Percentiles rank a stretch among this genome's conserved stretches.
These are phyloP conservation scores for Stemphylium beticola DNA, from an alignment of 2,329 filamentous ascomycete genomes.

Conservation along the genomic window DNA sequence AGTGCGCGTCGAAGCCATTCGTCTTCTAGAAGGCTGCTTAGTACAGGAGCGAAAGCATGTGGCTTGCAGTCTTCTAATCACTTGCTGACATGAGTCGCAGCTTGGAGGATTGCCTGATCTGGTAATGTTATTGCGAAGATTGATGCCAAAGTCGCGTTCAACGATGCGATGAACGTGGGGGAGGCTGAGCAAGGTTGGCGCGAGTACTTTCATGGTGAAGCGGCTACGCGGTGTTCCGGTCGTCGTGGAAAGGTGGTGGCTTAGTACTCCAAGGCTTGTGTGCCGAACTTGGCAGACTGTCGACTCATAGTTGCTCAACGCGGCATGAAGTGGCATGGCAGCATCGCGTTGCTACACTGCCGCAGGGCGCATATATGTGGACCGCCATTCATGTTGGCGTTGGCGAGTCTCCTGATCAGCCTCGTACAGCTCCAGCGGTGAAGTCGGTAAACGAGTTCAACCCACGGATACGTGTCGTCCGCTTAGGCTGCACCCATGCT, in stretches of 20 bases:
- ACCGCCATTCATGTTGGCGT: slow-evolving; percentile 2
- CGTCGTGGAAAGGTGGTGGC: slow-evolving; percentile 7
- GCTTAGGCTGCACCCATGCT: slow-evolving; percentile 15
- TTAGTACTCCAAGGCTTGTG: not conserved
- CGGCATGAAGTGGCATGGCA: slow-evolving; percentile 11
- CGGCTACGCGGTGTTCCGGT: slow-evolving; percentile 4
- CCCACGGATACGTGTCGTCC: slow-evolving; percentile 19
- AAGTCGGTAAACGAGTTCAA: slow-evolving; percentile 6
- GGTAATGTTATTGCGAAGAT: not conserved
- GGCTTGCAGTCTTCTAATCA: not conserved
- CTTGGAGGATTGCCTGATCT: not conserved
- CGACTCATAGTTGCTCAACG: slow-evolving; percentile 18
- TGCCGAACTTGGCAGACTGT: slow-evolving; percentile 2
- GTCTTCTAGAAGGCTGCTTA: slow-evolving; percentile 23
- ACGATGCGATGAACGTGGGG: not conserved
- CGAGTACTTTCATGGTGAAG: not conserved
- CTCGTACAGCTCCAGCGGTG: slow-evolving; percentile 30
- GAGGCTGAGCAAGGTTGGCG: slow-evolving; percentile 4
- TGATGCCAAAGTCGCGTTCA: not conserved
- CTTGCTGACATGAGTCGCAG: not conserved
- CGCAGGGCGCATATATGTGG: slow-evolving; percentile 12
- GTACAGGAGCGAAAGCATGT: slow-evolving; percentile 7
- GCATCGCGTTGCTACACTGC: slow-evolving; percentile 20
- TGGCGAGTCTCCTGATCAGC: slow-evolving; percentile 12
- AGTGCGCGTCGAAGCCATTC: slow-evolving; percentile 12